phyloP scores from a whole-genome alignment of 352 stramenopile species.

The Thalassiosira allenii region DNA sequence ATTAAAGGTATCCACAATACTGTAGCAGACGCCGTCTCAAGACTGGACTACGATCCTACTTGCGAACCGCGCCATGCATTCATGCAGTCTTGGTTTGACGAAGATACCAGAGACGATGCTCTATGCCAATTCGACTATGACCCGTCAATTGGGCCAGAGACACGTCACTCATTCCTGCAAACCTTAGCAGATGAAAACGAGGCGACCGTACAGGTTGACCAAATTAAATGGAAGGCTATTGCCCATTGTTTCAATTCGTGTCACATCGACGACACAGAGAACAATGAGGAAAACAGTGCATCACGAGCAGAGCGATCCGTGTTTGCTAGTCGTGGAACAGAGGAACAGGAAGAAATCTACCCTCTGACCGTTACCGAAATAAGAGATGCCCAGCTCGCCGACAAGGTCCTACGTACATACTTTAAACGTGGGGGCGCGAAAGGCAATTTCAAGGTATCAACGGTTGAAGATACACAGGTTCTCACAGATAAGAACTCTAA shows the following conservation, averaged over 20 bases:
- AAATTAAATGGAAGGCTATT: conserved; percentile 15
- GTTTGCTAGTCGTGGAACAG: too few species aligned
- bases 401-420: not conserved
- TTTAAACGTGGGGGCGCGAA: not conserved
- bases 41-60: conserved; percentile 46
- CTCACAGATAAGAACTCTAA: too few species aligned
- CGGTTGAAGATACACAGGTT: not conserved
- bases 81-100: too few species aligned
- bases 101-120: too few species aligned
- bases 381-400: conserved; percentile 14
- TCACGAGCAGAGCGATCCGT: too few species aligned
- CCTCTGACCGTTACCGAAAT: conserved; percentile 19
- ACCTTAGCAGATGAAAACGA: too few species aligned
- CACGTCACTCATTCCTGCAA: too few species aligned
- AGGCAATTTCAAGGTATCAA: conserved; percentile 4
- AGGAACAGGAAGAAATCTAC: conserved; percentile 23
- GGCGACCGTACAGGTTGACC: too few species aligned
- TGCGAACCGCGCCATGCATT: too few species aligned
- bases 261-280: not conserved
- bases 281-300: too few species aligned
- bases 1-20: conserved; percentile 31
- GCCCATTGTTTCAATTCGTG: not conserved
- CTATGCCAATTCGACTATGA: too few species aligned
- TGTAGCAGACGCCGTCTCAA: conserved; percentile 16
- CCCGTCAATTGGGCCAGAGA: too few species aligned